Base-by-base conservation (phyloP, 305 asterid genomes). In the Stenogyne calaminthoides region DNA sequence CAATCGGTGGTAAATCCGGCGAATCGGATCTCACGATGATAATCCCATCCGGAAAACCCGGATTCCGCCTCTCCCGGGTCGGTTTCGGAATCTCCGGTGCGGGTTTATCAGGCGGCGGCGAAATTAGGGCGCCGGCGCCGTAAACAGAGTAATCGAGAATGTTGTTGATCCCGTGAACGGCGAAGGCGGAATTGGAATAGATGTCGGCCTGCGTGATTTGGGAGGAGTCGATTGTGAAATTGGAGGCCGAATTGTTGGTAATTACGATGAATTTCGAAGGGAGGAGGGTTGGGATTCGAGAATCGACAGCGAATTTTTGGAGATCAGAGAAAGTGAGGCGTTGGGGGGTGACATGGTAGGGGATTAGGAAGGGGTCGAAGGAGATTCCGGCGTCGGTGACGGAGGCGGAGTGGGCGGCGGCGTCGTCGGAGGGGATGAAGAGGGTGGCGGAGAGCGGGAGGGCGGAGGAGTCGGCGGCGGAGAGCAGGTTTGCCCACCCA, bases 341-440 rank as follows among this genome's bases (percentile, higher is more conserved):
- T 72, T 82, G 94, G 0, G 96, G 94, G 82, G 86, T 73, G 11
- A 88, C 80, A 85, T 90, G 96, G n/a, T 90, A 90, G 1, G 88
- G 84, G 2, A 90, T 74, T 18, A 88, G 82, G 1, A 76, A 83
- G 0, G 88, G 88, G 77, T 85, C 86, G 72, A 84, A 49, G 67
- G 57, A 15, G 10, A 52, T 11, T 4, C 47, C 80, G 72, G 42
- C 40, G 67, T 70, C 49, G 70, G 69, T 46, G 78, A 70, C 57
- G 76, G 84, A 12, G 64, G 83, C 47, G 72, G 76, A 52, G 64
- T 56, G 68, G 71, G 86, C 80, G 64, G 87, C 40, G 78, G 90
- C 92, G 47, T 71, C 77, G 78, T 86, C 72, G 68, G 76, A 71
- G 16, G 96, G 96, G 81, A 90, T 73, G 81, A 90, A 86, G 76